These are phyloP conservation scores for Hypoxylon sp. DNA, from an alignment of 2,329 filamentous ascomycete genomes.

Conservation along the genomic window DNA sequence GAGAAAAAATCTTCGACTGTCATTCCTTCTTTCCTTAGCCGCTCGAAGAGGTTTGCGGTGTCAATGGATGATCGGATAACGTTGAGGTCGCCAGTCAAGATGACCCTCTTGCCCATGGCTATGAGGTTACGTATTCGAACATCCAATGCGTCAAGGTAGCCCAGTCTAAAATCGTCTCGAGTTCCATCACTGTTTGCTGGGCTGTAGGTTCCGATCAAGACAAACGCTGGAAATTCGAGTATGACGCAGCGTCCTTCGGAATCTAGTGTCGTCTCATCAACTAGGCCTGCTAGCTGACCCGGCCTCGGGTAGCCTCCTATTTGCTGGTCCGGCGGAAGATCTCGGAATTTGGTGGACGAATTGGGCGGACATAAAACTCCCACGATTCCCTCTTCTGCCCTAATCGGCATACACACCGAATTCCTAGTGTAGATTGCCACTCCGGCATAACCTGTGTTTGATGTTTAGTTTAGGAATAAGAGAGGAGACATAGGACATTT, in stretches of 20 bases:
- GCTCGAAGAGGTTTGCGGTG: conserved; percentile 80
- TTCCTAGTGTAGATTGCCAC: conserved; percentile 97
- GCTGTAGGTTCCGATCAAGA: conserved; percentile 92
- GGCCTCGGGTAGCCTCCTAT: conserved; percentile 90
- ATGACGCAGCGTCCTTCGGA: conserved; percentile 93
- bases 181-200: conserved; percentile 90
- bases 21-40: conserved; percentile 77
- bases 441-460: conserved; percentile 85
- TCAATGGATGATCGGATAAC: conserved; percentile 80
- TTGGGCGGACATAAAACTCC: conserved; percentile 83
- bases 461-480: conserved; percentile 24
- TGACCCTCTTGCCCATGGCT: conserved; percentile 83
- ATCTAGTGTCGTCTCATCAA: conserved; percentile 83
- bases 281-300: conserved; percentile 73
- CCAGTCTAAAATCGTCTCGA: conserved; percentile 84
- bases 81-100: conserved; percentile 92
- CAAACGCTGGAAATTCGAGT: conserved; percentile 94
- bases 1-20: conserved; percentile 81
- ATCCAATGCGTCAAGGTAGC: conserved; percentile 85
- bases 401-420: conserved; percentile 85
- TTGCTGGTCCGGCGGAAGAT: conserved; percentile 79
- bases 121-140: conserved; percentile 87
- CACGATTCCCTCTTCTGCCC: conserved; percentile 93
- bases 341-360: conserved; percentile 78
- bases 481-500: conserved; percentile 10